These are phyloP conservation scores for Backusella sp. DNA, from an alignment of 192 early-diverging fungal species.

Conservation along the genomic window DNA sequence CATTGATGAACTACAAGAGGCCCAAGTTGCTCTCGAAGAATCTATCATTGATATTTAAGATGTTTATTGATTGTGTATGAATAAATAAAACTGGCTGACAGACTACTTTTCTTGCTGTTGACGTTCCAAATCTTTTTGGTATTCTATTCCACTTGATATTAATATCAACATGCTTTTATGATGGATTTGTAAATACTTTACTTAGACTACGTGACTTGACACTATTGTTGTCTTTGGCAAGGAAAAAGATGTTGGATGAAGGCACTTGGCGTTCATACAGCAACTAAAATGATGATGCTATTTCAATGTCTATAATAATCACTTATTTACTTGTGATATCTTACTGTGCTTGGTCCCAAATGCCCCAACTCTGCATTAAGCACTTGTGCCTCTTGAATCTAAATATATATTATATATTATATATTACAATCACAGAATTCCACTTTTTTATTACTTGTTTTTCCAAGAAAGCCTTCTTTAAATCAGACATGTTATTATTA, in stretches of 20 bases:
- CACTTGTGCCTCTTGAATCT: constrained; percentile 11
- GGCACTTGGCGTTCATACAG: constrained; percentile 21
- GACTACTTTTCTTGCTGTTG: neutral
- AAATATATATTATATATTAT: neutral
- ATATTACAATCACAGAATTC: neutral
- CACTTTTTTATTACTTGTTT: constrained; percentile 3
- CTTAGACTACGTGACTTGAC: constrained; percentile 6
- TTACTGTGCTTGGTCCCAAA: constrained; percentile 13
- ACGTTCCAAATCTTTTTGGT: neutral
- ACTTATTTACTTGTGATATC: no score
- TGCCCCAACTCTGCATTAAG: constrained; percentile 4
- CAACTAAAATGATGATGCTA: neutral
- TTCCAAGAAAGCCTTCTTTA: constrained; percentile 5
- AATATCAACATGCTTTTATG: neutral
- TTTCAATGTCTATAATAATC: no score
- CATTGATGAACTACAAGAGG: constrained; percentile 16
- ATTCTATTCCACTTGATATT: neutral
- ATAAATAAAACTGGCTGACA: no score
- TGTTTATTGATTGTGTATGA: no score
- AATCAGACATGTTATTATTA: neutral
- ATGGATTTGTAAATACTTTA: neutral
- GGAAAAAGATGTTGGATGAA: constrained; percentile 19
- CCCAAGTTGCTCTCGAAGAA: constrained; percentile 4
- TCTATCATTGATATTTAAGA: neutral
- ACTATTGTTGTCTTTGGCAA: constrained; percentile 14